Evolutionary conservation across 2,329 filamentous ascomycete species (phyloP), one percentile per base, ranked within the genome.

Genomic region (Trichoderma harzianum): DNA sequence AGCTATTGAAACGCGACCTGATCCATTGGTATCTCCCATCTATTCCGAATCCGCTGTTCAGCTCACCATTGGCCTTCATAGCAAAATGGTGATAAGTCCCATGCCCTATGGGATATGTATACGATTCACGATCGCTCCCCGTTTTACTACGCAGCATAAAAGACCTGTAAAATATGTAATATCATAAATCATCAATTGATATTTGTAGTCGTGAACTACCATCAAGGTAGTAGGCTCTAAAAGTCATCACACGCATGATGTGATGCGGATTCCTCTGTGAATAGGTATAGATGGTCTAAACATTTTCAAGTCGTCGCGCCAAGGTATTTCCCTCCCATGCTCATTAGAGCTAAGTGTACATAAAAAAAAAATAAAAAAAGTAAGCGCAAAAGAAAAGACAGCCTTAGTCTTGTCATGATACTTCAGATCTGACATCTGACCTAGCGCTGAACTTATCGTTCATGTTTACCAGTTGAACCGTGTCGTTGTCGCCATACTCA

Each of bases 401-500:
- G 21, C 14, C 5, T 3, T 2, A 55, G n/a, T 16, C n/a, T 10
- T 26, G 47, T 43, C 30, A 70, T 70, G 68, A 70, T 11, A 57
- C 24, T 32, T 70, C 58, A 7, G 71, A 70, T 34, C 60, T 61
- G 14, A 55, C 16, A 5, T 70, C 68, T 60, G 71, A 70, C 30
- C 61, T 65, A 24, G 71, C 47, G 34, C 71, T 73, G 2, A 67
- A 62, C 32, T 64, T 53, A 14, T 74, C 71, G 3, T 68, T 71
- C 65, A 74, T 53, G 8, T 32, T 51, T 11, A 73, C 71, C n/a
- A 74, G 65, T 8, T 72, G 60, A 24, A 69, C 69, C 36, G 69
- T 69, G 21, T 74, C 73, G 14, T 43, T 66, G 28, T 74, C 63
- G n/a, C 55, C 57, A 60, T 73, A 82, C 36, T 82, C 79, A 0